Percentiles rank a stretch among this genome's conserved stretches.
phyloP scores from a whole-genome alignment of 192 early-diverging fungal species.

The Coemansia sp. region DNA sequence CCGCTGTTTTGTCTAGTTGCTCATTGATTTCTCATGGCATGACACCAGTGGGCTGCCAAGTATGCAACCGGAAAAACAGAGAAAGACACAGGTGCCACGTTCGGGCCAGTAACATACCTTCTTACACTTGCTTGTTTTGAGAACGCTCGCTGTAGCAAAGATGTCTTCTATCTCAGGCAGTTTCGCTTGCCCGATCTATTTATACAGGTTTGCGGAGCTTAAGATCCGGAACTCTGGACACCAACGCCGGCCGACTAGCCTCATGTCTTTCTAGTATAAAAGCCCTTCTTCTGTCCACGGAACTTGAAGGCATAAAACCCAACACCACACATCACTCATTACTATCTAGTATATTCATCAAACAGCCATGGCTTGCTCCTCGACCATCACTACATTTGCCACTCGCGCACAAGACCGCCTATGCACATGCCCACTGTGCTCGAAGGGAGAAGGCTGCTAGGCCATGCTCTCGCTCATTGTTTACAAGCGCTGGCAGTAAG shows the following conservation, averaged over 20 bases:
- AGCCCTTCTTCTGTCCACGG: neutral
- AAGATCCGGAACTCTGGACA: neutral
- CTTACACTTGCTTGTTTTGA: neutral
- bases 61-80: neutral
- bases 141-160: neutral
- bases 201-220: neutral
- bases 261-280: neutral
- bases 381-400: neutral
- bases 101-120: neutral
- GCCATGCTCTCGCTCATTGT: neutral
- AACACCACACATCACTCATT: neutral
- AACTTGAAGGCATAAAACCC: too few species aligned
- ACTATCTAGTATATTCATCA: neutral
- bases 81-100: neutral
- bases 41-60: neutral
- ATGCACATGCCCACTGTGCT: neutral
- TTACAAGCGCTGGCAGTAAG: too few species aligned
- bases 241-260: neutral
- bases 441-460: neutral
- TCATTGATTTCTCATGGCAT: neutral
- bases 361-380: neutral
- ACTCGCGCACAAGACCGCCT: neutral
- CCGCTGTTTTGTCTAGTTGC: neutral
- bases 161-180: neutral
- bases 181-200: neutral